Evolutionary conservation across 192 early-diverging fungal genomes (phyloP).

Genomic region (Helicostylum pulchrum): DNA sequence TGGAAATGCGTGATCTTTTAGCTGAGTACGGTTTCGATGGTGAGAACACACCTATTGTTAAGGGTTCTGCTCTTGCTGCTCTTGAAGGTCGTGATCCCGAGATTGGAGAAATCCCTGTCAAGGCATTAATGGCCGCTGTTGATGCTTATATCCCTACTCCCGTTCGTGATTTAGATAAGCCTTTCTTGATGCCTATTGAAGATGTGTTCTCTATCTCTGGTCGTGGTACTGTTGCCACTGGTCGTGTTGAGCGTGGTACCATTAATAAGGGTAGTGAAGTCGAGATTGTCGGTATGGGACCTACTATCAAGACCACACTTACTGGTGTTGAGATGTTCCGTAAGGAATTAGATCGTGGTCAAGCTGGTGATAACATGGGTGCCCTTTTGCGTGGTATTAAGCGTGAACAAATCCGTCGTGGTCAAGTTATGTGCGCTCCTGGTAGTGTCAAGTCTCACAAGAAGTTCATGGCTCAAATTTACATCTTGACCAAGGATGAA

Average conservation of each 20-base stretch:
- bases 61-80: conserved; percentile 93
- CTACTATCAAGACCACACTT: conserved; percentile 85
- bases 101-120: conserved; percentile 84
- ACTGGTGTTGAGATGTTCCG: conserved; percentile 99
- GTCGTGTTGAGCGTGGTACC: conserved; percentile 91
- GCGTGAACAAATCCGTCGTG: conserved; percentile 93
- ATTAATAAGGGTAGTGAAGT: conserved; percentile 93
- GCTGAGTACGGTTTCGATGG: conserved; percentile 89
- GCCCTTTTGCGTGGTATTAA: conserved; percentile 95
- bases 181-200: conserved; percentile 98
- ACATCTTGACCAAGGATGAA: conserved; percentile 96
- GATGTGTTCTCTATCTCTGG: conserved; percentile 98
- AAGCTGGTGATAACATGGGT: conserved; percentile 99
- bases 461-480: conserved; percentile 90
- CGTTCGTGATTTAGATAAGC: conserved; percentile 91
- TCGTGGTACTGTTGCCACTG: conserved; percentile 94
- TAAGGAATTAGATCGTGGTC: conserved; percentile 96
- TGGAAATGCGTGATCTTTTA: conserved; percentile 98
- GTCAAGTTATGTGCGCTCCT: conserved; percentile 89
- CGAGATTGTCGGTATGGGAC: conserved; percentile 94
- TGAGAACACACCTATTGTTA: conserved; percentile 86
- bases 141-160: conserved; percentile 92
- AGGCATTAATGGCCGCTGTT: conserved; percentile 91
- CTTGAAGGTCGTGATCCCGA: conserved; percentile 89
- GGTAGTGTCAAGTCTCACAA: conserved; percentile 94